Base-by-base conservation (phyloP, 2,329 filamentous ascomycete genomes). In the Botrytis medusae region DNA sequence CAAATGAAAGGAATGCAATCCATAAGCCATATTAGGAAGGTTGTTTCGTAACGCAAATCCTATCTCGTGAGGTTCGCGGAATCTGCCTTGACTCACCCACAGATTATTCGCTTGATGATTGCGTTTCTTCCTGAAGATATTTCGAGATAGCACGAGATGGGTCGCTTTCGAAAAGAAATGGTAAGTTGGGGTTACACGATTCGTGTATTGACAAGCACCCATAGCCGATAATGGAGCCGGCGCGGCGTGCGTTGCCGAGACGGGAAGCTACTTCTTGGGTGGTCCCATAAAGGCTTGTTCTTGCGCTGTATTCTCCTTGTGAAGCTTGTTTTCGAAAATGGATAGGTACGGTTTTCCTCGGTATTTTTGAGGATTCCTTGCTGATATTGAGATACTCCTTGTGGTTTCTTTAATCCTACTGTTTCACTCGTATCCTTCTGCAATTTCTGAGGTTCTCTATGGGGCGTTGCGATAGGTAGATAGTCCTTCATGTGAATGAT, bases 181-280 rank as follows among this genome's bases (percentile, higher is more conserved):
- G 48, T 59, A n/a, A 46, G 46, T 20, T 29, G 57, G 25, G 25
- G 16, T 32, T 22, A 32, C 16, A 42, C 44, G 9, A 40, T 32
- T 40, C 34, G n/a, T 40, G 34, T 48, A 20, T 44, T 40, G 22
- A 20, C 69, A 48, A 62, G 42, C 54, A 63, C 60, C 34, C 20
- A 40, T 46, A 68, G 37, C 62, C 62, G 70, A 60, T 34, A 22
- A 29, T 72, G 70, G 70, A 72, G 62, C 22, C 62, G 70, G 40
- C 62, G 51, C 48, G 62, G 61, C 70, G 40, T 68, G 62, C 62
- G 40, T 25, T 72, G 29, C 70, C 62, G 51, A 72, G 70, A 72
- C 25, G 62, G 70, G 70, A 72, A 72, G 48, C 61, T 67, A 59
- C 48, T 59, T 37, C 61, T 32, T 57, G 51, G 37, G 37, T 20